Base-by-base conservation (phyloP, 148 eudicot species). In the Salicornia ramosissima region DNA sequence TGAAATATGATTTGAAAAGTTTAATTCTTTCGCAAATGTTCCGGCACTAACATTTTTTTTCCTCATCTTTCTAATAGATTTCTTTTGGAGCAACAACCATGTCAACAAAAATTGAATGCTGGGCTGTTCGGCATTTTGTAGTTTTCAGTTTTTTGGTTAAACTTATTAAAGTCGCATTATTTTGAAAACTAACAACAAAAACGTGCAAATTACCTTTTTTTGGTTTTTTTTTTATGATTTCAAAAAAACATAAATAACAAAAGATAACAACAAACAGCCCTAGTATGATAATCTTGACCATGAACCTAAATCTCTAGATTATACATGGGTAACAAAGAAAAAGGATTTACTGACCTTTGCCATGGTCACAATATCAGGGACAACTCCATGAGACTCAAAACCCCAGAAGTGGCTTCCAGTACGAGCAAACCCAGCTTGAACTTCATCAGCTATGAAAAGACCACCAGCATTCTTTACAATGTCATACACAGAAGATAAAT, bases 351-450 rank as follows among this genome's bases (percentile, higher is more conserved):
- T 19, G 34, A 95, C 99, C 96, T 95, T 95, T 36, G 99, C 99
- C 97, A 95, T 91, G 15, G 97, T 95, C 42, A 95, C 99, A 26
- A 95, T 95, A 71, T 95, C 99, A 63, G 99, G 99, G 52, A 89
- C 91, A 79, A 91, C 90, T 54, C 91, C 99, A 40, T 95, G 99
- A 67, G 80, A 67, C 78, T 95, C 91, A 69, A 91, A 95, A 64
- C 97, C 97, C 99, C 99, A 95, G 70, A 95, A 95, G 78, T 95
- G 91, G 85, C 90, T 86, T 57, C 99, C 99, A 1, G 88, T 89
- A 60, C 99, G 97, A 71, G 88, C 99, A 79, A 91, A 87, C 67
- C 99, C 99, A 54, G 87, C 71, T 78, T 95, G 99, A 28, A 95
- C 99, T 80, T 95, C 99, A 77, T 95, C 99, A 64, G 99, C 92